Evolutionary conservation across 202 grass and related monocot species (phyloP).

Genomic region (Eragrostis tef): DNA sequence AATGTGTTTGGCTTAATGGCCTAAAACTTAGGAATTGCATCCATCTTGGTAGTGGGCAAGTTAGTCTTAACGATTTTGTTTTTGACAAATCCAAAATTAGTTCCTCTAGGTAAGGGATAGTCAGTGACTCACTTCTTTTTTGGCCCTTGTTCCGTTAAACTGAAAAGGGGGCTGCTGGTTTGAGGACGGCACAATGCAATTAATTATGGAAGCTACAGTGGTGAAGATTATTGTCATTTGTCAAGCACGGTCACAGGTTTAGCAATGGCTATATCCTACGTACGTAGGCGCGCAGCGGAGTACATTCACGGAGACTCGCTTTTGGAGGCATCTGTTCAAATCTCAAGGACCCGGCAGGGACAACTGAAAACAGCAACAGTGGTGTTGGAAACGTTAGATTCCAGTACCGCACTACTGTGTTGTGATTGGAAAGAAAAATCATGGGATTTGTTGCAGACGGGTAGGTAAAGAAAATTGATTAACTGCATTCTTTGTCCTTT

Average conservation of each 20-base stretch:
- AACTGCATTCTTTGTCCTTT: not conserved
- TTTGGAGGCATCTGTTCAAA: constrained; percentile 51
- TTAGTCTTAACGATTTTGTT: too few species aligned
- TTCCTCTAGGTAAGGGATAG: too few species aligned
- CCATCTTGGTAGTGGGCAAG: too few species aligned
- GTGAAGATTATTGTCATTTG: too few species aligned
- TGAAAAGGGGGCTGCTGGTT: not conserved
- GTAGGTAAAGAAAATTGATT: not conserved
- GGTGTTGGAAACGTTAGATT: not conserved
- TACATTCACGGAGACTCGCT: constrained; percentile 42
- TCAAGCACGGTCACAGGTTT: too few species aligned
- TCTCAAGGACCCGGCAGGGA: not conserved
- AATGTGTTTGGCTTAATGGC: not conserved
- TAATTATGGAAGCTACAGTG: not conserved
- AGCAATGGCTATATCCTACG: not conserved
- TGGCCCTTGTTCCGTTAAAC: not conserved
- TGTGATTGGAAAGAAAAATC: not conserved
- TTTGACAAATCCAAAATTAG: too few species aligned
- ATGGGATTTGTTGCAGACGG: not conserved
- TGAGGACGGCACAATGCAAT: not conserved
- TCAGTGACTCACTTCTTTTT: too few species aligned
- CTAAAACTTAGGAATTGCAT: not conserved
- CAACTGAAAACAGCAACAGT: not conserved
- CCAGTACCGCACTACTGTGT: not conserved
- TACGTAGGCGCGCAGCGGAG: constrained; percentile 6